phyloP scores from a whole-genome alignment of 2,329 filamentous ascomycete genomes.

The Fusarium nisikadoi region DNA sequence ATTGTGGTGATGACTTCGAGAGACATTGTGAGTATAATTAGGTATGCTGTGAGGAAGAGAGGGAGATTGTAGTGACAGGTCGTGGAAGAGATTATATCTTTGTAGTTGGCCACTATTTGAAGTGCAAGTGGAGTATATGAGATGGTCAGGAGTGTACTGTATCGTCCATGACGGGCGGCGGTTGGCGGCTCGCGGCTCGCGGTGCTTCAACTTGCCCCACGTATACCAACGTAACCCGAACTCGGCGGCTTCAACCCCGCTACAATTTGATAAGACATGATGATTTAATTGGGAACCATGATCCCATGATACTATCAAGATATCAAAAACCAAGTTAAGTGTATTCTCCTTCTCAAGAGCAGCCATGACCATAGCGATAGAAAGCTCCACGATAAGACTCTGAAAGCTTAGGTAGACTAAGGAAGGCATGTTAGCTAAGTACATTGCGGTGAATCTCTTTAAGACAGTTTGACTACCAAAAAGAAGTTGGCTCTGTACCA shows the following conservation, averaged over 20 bases:
- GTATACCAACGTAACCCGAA: conserved; percentile 31
- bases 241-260: conserved; percentile 42
- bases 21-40: conserved; percentile 60
- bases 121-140: conserved; percentile 39
- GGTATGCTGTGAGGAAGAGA: neutral
- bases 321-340: neutral
- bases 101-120: conserved; percentile 26
- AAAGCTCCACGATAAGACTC: neutral
- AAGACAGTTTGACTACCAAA: too few species aligned
- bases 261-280: conserved; percentile 13
- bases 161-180: conserved; percentile 25
- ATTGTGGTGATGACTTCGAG: conserved; percentile 79
- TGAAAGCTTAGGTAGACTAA: too few species aligned
- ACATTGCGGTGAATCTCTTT: neutral
- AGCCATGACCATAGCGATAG: neutral
- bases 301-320: neutral
- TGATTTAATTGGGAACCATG: neutral
- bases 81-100: conserved; percentile 22
- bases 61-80: conserved; percentile 3
- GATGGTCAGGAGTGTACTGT: conserved; percentile 12
- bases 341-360: neutral
- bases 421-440: neutral
- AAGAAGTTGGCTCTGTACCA: too few species aligned
- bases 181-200: conserved; percentile 36
- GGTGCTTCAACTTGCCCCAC: conserved; percentile 40